Percentiles rank a stretch among this genome's conserved stretches.
These are phyloP conservation scores for Psidium friedrichsthalianum DNA, from an alignment of 345 rosid species.

Conservation along the genomic window DNA sequence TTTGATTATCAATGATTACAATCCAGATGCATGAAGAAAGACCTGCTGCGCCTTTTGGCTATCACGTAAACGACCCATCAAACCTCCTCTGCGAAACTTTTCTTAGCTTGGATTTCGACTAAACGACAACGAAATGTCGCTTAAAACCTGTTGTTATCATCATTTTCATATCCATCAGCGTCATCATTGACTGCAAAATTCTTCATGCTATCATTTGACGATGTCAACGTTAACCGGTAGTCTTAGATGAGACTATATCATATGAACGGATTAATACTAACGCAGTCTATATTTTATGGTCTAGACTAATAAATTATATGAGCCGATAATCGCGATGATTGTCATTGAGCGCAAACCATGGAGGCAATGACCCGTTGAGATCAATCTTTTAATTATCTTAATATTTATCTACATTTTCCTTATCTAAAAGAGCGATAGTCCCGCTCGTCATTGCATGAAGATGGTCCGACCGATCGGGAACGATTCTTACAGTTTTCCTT, in stretches of 20 bases:
- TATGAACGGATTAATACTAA: not conserved
- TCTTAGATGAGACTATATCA: not conserved
- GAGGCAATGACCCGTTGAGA: not conserved
- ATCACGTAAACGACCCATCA: not conserved
- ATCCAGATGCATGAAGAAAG: not conserved
- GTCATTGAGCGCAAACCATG: not conserved
- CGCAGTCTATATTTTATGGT: not conserved
- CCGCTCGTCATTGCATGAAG: too few species aligned
- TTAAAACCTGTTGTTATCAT: not conserved
- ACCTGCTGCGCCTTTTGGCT: not conserved
- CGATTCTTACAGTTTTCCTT: too few species aligned
- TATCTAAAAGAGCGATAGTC: not conserved
- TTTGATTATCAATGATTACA: not conserved
- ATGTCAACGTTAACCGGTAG: not conserved
- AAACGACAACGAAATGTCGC: not conserved
- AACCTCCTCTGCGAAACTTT: not conserved
- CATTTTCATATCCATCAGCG: not conserved
- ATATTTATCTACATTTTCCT: too few species aligned
- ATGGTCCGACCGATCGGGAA: too few species aligned
- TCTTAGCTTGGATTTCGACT: not conserved
- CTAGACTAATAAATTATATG: not conserved
- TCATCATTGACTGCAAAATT: not conserved
- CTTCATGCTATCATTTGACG: not conserved
- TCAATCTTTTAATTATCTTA: not conserved
- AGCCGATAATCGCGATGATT: not conserved